Evolutionary conservation across 2,329 filamentous ascomycete species (phyloP).

Genomic region (Aureobasidium sp.): DNA sequence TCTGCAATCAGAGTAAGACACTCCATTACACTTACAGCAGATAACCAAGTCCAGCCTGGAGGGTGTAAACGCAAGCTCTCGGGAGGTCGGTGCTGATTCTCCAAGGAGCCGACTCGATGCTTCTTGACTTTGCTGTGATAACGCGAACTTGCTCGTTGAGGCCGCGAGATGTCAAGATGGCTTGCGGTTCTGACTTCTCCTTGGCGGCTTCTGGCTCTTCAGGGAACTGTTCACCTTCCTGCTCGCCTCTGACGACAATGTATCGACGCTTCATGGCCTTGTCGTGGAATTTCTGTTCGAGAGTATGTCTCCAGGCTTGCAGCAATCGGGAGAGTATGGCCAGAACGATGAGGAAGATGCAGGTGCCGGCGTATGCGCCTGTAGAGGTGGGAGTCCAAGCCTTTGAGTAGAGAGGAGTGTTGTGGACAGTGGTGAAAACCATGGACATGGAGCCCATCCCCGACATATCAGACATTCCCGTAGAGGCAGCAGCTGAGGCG

Average conservation of each 20-base stretch:
- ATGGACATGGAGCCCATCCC: slow-evolving; percentile 42
- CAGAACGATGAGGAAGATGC: slow-evolving; percentile 81
- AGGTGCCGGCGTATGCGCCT: slow-evolving; percentile 77
- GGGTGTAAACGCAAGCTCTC: slow-evolving; percentile 61
- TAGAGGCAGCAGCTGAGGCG: slow-evolving; percentile 5
- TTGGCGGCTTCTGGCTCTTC: slow-evolving; percentile 16
- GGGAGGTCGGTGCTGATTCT: slow-evolving; percentile 72
- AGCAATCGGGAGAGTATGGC: slow-evolving; percentile 62
- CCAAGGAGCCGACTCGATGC: slow-evolving; percentile 60
- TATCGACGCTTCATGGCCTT: slow-evolving; percentile 68
- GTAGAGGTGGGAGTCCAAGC: slow-evolving; percentile 65
- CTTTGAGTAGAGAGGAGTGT: slow-evolving; percentile 58
- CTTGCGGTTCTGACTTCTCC: slow-evolving; percentile 53
- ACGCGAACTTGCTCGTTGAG: slow-evolving; percentile 74
- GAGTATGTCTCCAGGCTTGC: slow-evolving; percentile 58
- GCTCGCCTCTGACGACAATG: slow-evolving; percentile 61
- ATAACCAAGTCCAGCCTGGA: slow-evolving; percentile 73
- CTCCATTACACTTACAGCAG: slow-evolving; percentile 60
- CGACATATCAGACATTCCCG: slow-evolving; percentile 11
- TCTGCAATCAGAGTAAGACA: slow-evolving; percentile 18
- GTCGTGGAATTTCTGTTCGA: slow-evolving; percentile 64
- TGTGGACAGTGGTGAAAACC: slow-evolving; percentile 58
- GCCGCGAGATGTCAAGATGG: slow-evolving; percentile 65
- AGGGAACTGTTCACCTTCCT: slow-evolving; percentile 27
- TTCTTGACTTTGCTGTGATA: slow-evolving; percentile 48